Conservation (phyloP, 352 stramenopile species). For the Phytopythium litorale region DNA sequence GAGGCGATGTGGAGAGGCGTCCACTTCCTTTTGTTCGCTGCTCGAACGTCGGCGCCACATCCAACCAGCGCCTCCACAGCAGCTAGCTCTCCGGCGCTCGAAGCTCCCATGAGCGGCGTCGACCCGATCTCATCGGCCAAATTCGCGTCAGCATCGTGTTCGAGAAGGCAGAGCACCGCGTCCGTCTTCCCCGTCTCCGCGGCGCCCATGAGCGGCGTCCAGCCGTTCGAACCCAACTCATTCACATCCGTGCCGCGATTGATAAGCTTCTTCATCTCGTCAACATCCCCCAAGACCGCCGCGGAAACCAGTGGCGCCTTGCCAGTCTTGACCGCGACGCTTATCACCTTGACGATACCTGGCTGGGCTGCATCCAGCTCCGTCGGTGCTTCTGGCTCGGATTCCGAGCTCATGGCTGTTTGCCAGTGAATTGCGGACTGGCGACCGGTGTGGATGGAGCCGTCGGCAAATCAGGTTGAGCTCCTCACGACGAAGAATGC, state of each 20-base stretch:
- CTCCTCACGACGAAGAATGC: too few relatives aligned
- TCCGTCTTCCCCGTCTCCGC: background rate
- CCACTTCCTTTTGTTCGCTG: background rate
- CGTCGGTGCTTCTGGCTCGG: too few relatives aligned
- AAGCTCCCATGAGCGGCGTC: background rate
- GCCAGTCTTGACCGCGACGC: background rate
- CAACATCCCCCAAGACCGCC: background rate
- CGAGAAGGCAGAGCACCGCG: background rate
- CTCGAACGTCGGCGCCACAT: background rate
- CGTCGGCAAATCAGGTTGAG: too few relatives aligned
- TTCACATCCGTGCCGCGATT: background rate
- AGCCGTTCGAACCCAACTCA: background rate
- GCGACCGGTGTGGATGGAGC: too few relatives aligned
- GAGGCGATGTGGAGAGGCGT: background rate
- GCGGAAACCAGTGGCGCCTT: background rate
- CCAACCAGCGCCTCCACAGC: background rate
- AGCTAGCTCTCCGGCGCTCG: background rate
- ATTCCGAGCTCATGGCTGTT: too few relatives aligned
- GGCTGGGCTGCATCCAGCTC: too few relatives aligned
- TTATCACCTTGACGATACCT: background rate
- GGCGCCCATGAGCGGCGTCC: background rate
- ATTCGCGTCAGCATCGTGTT: background rate
- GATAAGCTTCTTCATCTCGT: background rate
- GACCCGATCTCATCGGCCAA: background rate
- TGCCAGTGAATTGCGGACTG: too few relatives aligned